Percentiles rank a stretch among this genome's conserved stretches.
Conservation (phyloP, 805 yeast species). For the Metschnikowia santaceciliae region DNA sequence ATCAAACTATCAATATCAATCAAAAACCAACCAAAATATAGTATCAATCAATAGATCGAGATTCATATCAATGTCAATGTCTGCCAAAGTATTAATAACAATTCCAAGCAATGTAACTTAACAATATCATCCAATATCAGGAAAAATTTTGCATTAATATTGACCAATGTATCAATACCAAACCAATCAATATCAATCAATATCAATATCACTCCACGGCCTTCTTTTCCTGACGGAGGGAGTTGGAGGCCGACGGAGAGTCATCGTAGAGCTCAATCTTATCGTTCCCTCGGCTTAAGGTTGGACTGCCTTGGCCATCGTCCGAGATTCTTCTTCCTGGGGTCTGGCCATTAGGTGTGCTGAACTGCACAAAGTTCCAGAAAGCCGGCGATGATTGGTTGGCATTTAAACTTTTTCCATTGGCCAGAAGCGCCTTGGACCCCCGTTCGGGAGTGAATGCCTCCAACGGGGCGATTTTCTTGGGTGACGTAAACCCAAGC, state of each 20-base stretch:
- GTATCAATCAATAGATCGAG: too few species aligned
- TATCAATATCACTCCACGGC: too few species aligned
- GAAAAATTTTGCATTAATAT: too few species aligned
- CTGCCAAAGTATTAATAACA: too few species aligned
- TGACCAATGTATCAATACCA: too few species aligned
- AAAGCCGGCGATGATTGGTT: conserved; percentile 80
- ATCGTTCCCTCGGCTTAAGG: conserved; percentile 24
- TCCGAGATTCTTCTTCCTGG: conserved; percentile 38
- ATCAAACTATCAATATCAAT: too few species aligned
- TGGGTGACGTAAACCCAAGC: conserved; percentile 40
- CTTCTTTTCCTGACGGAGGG: neutral
- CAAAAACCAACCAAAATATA: too few species aligned
- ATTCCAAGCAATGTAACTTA: too few species aligned
- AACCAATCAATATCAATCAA: too few species aligned
- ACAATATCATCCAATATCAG: too few species aligned
- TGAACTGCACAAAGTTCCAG: conserved; percentile 87
- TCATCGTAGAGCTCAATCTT: conserved; percentile 7
- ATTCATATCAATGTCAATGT: too few species aligned
- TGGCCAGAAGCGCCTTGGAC: conserved; percentile 21
- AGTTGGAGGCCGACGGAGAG: conserved; percentile 10
- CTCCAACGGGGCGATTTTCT: conserved; percentile 39
- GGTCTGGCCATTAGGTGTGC: conserved; percentile 44
- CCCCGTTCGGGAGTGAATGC: conserved; percentile 46
- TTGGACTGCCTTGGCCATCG: conserved; percentile 39
- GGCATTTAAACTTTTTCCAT: conserved; percentile 30